Evolutionary conservation across 2,329 filamentous ascomycete genomes (phyloP).

Genomic region (Talaromyces sp.): DNA sequence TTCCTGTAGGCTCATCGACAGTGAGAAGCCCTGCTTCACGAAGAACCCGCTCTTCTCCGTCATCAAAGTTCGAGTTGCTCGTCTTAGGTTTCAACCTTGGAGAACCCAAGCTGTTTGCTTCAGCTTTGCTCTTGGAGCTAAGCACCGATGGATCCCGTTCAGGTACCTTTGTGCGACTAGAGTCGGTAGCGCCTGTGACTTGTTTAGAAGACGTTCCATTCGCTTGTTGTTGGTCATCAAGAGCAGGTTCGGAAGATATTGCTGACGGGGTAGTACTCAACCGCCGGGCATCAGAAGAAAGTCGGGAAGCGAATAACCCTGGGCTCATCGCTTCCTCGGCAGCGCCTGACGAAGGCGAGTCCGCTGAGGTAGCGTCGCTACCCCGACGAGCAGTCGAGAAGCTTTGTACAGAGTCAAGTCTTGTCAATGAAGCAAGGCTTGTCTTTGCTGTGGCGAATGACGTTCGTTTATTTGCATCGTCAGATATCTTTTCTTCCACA

Average conservation of each 20-base stretch:
- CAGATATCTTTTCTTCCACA: conserved; percentile 52
- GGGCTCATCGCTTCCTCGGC: conserved; percentile 14
- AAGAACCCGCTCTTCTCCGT: conserved; percentile 61
- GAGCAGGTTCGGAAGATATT: conserved; percentile 25
- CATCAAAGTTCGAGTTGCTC: conserved; percentile 47
- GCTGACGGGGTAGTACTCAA: conserved; percentile 28
- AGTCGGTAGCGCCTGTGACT: conserved; percentile 13
- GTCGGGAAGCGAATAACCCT: conserved; percentile 17
- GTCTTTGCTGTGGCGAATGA: conserved; percentile 10
- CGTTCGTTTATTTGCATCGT: conserved; percentile 3
- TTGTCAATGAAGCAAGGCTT: conserved; percentile 11
- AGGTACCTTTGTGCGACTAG: conserved; percentile 20
- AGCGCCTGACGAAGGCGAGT: conserved; percentile 8
- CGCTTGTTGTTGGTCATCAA: conserved; percentile 20
- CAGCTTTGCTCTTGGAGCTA: conserved; percentile 30
- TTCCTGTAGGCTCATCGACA: conserved; percentile 37
- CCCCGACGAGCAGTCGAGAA: conserved; percentile 17
- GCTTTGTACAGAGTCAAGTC: conserved; percentile 17
- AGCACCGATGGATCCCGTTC: conserved; percentile 34
- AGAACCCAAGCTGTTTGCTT: conserved; percentile 28
- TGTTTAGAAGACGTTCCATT: background rate
- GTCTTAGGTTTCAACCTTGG: conserved; percentile 30
- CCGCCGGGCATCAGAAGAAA: conserved; percentile 22
- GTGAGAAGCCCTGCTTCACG: conserved; percentile 62
- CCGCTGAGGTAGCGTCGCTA: conserved; percentile 15